Percentiles rank a stretch among this genome's conserved stretches.
phyloP scores from a whole-genome alignment of 768 basidiomycete species.

The Amanita pseudoporphyria region DNA sequence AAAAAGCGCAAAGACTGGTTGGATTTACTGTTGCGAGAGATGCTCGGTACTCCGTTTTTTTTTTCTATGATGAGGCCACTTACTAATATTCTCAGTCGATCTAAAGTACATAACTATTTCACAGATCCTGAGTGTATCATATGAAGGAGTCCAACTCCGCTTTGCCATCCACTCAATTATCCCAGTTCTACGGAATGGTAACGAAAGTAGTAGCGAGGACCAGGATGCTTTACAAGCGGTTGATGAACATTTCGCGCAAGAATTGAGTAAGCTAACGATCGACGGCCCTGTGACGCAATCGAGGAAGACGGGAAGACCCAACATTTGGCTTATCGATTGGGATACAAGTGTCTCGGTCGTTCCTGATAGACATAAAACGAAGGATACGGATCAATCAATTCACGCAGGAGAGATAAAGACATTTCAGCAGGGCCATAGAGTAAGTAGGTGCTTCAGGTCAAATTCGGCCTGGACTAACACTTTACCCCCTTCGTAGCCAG shows the following conservation, averaged over 20 bases:
- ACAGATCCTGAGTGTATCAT: constrained; percentile 53
- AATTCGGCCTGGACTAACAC: constrained; percentile 3
- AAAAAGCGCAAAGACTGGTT: constrained; percentile 57
- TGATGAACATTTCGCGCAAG: constrained; percentile 1
- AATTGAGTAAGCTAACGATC: background rate
- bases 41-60: constrained; percentile 40
- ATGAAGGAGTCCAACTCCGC: constrained; percentile 48
- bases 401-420: constrained; percentile 11
- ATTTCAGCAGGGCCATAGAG: constrained; percentile 23
- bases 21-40: constrained; percentile 51
- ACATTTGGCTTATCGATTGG: constrained; percentile 61
- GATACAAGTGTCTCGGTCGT: constrained; percentile 46
- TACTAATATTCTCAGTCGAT: constrained; percentile 40
- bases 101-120: constrained; percentile 55
- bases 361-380: background rate
- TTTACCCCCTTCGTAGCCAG: constrained; percentile 21
- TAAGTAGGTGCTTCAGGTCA: constrained; percentile 15
- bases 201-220: background rate
- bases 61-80: constrained; percentile 9
- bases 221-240: background rate
- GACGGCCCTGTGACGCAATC: background rate
- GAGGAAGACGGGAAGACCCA: constrained; percentile 11
- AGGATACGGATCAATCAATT: constrained; percentile 11
- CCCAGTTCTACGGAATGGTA: constrained; percentile 10
- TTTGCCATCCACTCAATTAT: constrained; percentile 48